Percentiles rank a stretch among this genome's conserved stretches.
Evolutionary conservation across 140 eudicot species (phyloP).

Genomic region (Erigeron philadelphicus): DNA sequence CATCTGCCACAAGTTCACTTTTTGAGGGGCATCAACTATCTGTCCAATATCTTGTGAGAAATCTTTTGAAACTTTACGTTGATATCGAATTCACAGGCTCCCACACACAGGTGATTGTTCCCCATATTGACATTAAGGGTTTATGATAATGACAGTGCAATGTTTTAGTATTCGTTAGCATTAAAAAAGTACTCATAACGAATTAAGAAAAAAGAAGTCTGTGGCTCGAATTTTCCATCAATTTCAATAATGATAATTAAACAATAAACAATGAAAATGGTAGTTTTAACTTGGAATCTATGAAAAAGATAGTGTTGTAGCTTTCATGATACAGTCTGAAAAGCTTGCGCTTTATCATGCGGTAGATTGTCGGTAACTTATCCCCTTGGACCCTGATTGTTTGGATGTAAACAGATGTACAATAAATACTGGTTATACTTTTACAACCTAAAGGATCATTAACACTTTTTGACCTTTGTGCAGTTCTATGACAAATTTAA

Average conservation of each 20-base stretch:
- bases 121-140: background rate
- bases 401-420: too few species aligned
- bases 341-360: too few species aligned
- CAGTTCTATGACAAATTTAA: conserved; percentile 20
- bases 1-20: conserved; percentile 60
- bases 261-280: too few species aligned
- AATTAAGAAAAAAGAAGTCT: background rate
- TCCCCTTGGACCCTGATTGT: too few species aligned
- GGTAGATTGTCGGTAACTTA: too few species aligned
- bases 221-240: too few species aligned
- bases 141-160: background rate
- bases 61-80: conserved; percentile 90
- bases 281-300: too few species aligned
- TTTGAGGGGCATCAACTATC: conserved; percentile 89
- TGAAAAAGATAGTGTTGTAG: too few species aligned
- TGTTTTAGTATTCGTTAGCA: too few species aligned
- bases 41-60: conserved; percentile 72
- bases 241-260: too few species aligned
- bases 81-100: conserved; percentile 96
- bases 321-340: too few species aligned
- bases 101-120: conserved; percentile 77
- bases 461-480: background rate
- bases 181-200: too few species aligned
- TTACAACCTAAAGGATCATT: background rate
- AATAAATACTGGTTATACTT: background rate